phyloP scores from a whole-genome alignment of 306 rosid species.

The Quercus engelmannii region DNA sequence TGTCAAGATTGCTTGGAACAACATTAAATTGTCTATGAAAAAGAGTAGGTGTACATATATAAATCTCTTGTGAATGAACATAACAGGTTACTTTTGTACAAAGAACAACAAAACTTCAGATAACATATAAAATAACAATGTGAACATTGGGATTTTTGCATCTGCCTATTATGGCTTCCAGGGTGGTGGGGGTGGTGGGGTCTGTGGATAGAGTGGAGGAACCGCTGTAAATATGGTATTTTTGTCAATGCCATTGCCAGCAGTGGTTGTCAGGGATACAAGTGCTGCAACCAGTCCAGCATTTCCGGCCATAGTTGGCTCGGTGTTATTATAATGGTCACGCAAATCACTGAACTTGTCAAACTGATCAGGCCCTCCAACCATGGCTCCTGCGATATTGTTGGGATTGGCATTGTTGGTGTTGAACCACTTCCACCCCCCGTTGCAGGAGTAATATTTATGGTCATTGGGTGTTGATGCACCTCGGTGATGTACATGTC shows the following conservation, averaged over 20 bases:
- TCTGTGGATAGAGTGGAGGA: conserved; percentile 57
- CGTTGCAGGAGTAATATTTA: conserved; percentile 41
- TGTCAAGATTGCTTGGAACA: not conserved
- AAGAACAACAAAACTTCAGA: not conserved
- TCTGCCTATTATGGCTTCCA: conserved; percentile 45
- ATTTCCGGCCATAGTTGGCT: conserved; percentile 64
- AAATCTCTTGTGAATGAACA: not conserved
- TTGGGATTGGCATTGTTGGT: conserved; percentile 35
- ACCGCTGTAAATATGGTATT: conserved; percentile 56
- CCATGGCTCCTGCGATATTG: conserved; percentile 63
- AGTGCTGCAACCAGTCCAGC: conserved; percentile 73
- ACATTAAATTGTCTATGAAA: not conserved
- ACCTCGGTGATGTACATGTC: conserved; percentile 54
- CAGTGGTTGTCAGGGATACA: conserved; percentile 41
- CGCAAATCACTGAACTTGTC: conserved; percentile 51
- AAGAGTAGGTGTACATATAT: not conserved
- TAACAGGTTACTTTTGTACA: not conserved
- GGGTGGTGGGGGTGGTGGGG: conserved; percentile 61
- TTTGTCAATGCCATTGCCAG: conserved; percentile 40
- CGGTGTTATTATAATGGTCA: conserved; percentile 33
- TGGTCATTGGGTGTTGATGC: conserved; percentile 57
- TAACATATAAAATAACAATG: not conserved
- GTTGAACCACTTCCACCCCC: conserved; percentile 54
- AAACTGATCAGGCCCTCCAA: conserved; percentile 57
- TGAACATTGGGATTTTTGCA: not conserved